Evolutionary conservation across 352 stramenopile genomes (phyloP), one percentile per base, ranked within the genome.

Genomic region (Aphanomyces astaci): DNA sequence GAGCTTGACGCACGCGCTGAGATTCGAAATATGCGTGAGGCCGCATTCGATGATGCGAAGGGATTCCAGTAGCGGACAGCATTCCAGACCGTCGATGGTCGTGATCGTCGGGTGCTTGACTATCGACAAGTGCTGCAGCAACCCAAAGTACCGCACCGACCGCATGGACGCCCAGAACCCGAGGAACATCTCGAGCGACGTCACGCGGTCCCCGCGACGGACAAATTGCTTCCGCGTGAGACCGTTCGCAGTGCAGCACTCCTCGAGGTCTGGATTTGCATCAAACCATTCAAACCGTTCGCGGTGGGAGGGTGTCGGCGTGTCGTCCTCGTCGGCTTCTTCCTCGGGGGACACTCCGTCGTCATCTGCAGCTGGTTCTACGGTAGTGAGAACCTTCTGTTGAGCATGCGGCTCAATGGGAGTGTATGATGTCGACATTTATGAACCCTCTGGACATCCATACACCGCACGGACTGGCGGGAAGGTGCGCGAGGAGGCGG

Each of bases 81-180:
- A 71, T 0, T 70, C 63, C 27, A 92, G 30, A 0, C 86, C 86
- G 72, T 90, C 80, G 4, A 92, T 73, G 15, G 59, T 64, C 11
- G 70, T 70, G 19, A 94, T 79, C 0, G 75, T 91, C 13, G 83
- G 82, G 32, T 92, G 83, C 59, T 88, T 88, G 55, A 89, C 74
- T 52, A 94, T 89, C 27, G 80, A 84, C 2, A 94, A 74, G 64
- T 93, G 81, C 25, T 73, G 64, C 1, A 94, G 66, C 4, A 71
- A 76, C 2, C 78, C 69, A 43, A 93, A 94, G 64, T 88, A 76
- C 72, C 77, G 71, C 30, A 90, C 76, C 45, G 75, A 80, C 56
- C 76, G 74, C 84, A 94, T 91, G 17, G 73, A 86, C 25, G 64
- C 39, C 82, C 84, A 93, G 48, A 90, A 91, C 17, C 84, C 84